Percentiles rank a stretch among this genome's conserved stretches.
Evolutionary conservation across 768 basidiomycete genomes (phyloP).

Genomic region (Lactifluus piperatus): DNA sequence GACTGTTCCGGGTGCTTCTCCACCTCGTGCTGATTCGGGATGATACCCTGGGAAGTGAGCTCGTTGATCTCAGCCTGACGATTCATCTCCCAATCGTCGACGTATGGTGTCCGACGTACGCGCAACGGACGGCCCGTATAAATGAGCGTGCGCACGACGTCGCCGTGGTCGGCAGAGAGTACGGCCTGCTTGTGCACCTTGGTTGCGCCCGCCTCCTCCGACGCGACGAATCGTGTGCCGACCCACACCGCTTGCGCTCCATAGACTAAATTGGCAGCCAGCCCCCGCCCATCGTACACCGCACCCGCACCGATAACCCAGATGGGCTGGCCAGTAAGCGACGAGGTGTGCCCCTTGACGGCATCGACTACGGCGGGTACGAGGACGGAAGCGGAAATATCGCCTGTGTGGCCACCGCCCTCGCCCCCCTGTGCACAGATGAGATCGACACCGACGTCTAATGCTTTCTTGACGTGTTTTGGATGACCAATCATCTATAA

Average conservation of each 20-base stretch:
- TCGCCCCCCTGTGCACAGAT: conserved; percentile 86
- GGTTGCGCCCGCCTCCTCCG: conserved; percentile 72
- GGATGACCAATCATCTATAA: neutral
- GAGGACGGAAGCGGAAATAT: conserved; percentile 71
- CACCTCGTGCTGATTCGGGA: conserved; percentile 72
- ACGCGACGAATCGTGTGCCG: conserved; percentile 79
- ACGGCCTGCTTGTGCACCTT: conserved; percentile 62
- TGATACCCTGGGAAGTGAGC: conserved; percentile 52
- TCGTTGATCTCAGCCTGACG: conserved; percentile 50
- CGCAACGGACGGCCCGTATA: conserved; percentile 76
- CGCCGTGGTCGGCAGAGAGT: conserved; percentile 65
- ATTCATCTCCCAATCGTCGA: conserved; percentile 64
- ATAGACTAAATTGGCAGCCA: conserved; percentile 66
- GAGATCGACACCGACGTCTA: conserved; percentile 76
- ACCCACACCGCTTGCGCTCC: conserved; percentile 87
- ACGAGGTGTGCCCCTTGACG: conserved; percentile 59
- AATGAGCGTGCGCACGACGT: conserved; percentile 59
- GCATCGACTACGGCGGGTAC: conserved; percentile 77
- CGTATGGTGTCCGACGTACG: conserved; percentile 74
- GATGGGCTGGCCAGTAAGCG: conserved; percentile 69
- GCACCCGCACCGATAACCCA: conserved; percentile 80
- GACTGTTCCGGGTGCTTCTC: conserved; percentile 59
- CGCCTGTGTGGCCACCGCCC: conserved; percentile 85
- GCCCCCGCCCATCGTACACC: conserved; percentile 73
- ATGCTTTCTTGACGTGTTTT: conserved; percentile 70